Conservation (phyloP, 805 yeast species). For the Komagataella phaffii region DNA sequence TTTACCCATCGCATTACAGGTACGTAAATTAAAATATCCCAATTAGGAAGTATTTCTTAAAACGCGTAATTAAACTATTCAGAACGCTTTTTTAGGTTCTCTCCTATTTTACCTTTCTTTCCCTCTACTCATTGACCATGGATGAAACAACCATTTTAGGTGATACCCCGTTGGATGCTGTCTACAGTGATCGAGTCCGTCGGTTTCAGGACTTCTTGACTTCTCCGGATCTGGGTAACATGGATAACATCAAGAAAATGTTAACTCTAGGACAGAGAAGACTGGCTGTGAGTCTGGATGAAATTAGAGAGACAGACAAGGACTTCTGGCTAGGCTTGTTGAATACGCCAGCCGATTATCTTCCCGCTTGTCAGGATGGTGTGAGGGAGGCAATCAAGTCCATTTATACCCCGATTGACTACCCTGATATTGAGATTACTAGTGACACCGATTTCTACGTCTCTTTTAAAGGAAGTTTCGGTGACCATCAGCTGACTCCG, state of each 20-base stretch:
- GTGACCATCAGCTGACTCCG: slow-evolving; percentile 77
- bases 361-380: slow-evolving; percentile 86
- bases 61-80: neutral
- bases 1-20: neutral
- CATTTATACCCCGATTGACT: slow-evolving; percentile 49
- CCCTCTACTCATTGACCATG: slow-evolving; percentile 6
- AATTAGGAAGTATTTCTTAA: neutral
- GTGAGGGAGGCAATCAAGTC: slow-evolving; percentile 67
- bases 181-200: slow-evolving; percentile 72
- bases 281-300: slow-evolving; percentile 70
- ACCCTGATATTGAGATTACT: slow-evolving; percentile 35
- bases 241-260: slow-evolving; percentile 60
- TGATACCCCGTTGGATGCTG: slow-evolving; percentile 11
- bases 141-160: slow-evolving; percentile 14
- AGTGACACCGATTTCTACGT: slow-evolving; percentile 57
- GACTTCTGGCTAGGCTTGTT: slow-evolving; percentile 69
- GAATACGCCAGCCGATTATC: slow-evolving; percentile 63
- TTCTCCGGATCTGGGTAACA: slow-evolving; percentile 29
- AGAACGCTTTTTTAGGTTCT: neutral
- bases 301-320: slow-evolving; percentile 70
- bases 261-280: slow-evolving; percentile 54
- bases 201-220: slow-evolving; percentile 77
- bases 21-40: slow-evolving; percentile 2
- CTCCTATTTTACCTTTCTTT: neutral
- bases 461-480: slow-evolving; percentile 85